Base-by-base conservation (phyloP, 805 yeast genomes). In the Starmerella vaccinii region DNA sequence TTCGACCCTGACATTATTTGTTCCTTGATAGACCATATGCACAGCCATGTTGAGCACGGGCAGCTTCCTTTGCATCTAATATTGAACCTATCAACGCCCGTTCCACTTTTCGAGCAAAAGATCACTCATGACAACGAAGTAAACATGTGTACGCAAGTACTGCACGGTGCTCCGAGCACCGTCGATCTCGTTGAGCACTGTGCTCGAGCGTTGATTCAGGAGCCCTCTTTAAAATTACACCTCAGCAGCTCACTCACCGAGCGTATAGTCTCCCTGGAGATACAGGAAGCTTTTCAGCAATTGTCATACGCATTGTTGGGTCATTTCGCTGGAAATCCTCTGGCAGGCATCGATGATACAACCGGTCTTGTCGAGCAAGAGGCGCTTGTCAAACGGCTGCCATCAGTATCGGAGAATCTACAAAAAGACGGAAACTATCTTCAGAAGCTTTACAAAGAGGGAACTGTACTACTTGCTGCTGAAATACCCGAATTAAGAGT, bases 401-500 rank as follows among this genome's bases (percentile, higher is more conserved):
- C 71, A 0, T 69, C 75, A 0, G 70, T 70, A 51, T 57, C 51
- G 40, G 42, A 49, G 8, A 22, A 26, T 13, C 27, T 46, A 29
- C 13, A 46, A 26, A 15, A 9, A 12, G 43, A 46, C n/a, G 23
- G 42, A 2, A 13, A 15, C 5, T 46, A 27, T 22, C 26, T 46
- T 16, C 19, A 13, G 1, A 33, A 24, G 1, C 43, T 39, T 18
- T 12, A 6, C 49, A 16, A 13, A 8, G 12, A 29, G 1, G 3
- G 22, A 13, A n/a, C 18, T 6, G 3, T 19, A 3, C 29, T 26
- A 5, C 21, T 49, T 1, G 26, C 44, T 19, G 67, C 9, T 69
- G 73, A 50, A 60, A 67, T 52, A 7, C 81, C 76, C 48, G 65
- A 72, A 3, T 69, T 73, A 49, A 66, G 71, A n/a, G 61, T 71